Evolutionary conservation across 2,329 filamentous ascomycete species (phyloP), one percentile per base, ranked within the genome.

Genomic region (Exophiala bonariae): DNA sequence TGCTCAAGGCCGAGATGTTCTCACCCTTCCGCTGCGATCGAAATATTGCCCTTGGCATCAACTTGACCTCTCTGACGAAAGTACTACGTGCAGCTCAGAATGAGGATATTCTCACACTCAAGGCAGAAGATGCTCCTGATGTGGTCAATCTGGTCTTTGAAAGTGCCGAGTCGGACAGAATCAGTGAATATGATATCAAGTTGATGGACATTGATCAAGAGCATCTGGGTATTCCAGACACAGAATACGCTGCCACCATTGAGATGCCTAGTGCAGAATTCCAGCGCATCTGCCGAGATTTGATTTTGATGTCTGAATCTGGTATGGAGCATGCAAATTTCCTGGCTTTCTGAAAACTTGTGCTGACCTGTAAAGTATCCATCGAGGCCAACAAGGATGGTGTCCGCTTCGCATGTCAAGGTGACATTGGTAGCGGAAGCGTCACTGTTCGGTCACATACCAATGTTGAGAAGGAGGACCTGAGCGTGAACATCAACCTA

Each of bases 191-290:
- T 71, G 93, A 99, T 72, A 87, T 99, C 73, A 99, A 99, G 81
- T 84, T 99, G 69, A 99, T 99, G 93, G 93, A 99, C 70, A 99
- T 99, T 70, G 93, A 99, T 74, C 95, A 99, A 77, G 93, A 99
- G 80, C 93, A 99, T 71, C 77, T 99, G 72, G 93, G 93, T 55
- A 99, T 99, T 62, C 93, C 93, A 13, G 92, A 99, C 63, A 99
- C 95, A n/a, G 93, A 99, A 65, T 99, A 99, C 66, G 87, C 90
- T 31, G 87, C 93, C 38, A 93, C 87, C 14, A 88, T 99, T 57
- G 77, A 81, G 44, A 90, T 99, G 89, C 92, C 93, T 11, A 83
- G 87, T 26, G 69, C 77, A 38, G 93, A 99, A 73, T 97, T 99
- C 74, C 86, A 89, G 73, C 86, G 91, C 61, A 99, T 99, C 70